Base-by-base conservation (phyloP, 495 filamentous ascomycete species). In the Penicillium crystallinum region DNA sequence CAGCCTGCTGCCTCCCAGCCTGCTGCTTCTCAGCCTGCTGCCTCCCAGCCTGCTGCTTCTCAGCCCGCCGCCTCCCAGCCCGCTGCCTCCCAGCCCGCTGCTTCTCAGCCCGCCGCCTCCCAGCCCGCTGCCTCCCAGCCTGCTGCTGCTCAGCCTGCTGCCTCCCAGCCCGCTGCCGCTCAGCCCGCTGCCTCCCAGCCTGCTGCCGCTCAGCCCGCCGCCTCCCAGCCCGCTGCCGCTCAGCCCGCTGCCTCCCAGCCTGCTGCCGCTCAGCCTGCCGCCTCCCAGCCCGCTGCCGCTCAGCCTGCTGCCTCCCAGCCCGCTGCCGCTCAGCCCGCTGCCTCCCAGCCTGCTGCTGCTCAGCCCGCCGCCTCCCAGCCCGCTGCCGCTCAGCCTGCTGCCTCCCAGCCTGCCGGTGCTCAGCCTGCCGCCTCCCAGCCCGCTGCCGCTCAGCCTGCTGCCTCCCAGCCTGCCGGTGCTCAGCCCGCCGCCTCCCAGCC, bases 1-100 rank as follows among this genome's bases (percentile, higher is more conserved):
- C 14, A 52, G 41, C 47, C 54, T 52, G 49, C 41, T 49, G 34
- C 45, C 39, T n/a, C n/a, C n/a, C n/a, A n/a, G n/a, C 42, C 54
- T 34, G 49, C 42, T 52, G 50, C 52, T 41, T n/a, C 53, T 25
- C 14, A 52, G 41, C 47, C 54, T 52, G 49, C 41, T 49, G 34
- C 45, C 39, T n/a, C n/a, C n/a, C n/a, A n/a, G n/a, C 46, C 53
- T 41, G 2, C 2, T 14, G 27, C 9, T 29, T 3, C 45, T 12
- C 11, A 36, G 11, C 30, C 45, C 10, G 33, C 33, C 11, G 11
- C 22, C 4, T n/a, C n/a, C n/a, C n/a, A n/a, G n/a, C 46, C 46
- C 4, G 1, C 3, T 31, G 37, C 15, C 37, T 9, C 44, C 18
- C 10, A 35, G 15, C 31, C 45, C 11, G 45, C 19, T 11, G 15